Evolutionary conservation across 2,329 filamentous ascomycete species (phyloP), one percentile per base, ranked within the genome.

Genomic region (Stachybotrys chartarum): DNA sequence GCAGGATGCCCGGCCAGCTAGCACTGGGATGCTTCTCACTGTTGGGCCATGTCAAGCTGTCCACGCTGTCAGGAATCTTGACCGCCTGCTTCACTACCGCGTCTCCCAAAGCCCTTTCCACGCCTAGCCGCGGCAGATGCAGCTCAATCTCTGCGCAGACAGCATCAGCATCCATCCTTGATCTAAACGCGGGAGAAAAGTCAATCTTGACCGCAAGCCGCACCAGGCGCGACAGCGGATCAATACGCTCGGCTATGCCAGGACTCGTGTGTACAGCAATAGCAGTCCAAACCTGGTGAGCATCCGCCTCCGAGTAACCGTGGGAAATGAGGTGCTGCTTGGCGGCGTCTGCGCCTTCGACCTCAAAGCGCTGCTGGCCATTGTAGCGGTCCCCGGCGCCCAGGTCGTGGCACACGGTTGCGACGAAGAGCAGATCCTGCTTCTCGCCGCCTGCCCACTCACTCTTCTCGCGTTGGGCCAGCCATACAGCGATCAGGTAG

Each of bases 161-260:
- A 11, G 51, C 57, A 18, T 24, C 30, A 2, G 52, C 53, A 12
- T 50, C 58, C 14, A 56, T 10, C 16, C 54, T n/a, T 3, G 39
- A n/a, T 42, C 52, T n/a, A 17, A 39, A 24, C 3, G 35, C 47
- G 2, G 31, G 35, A 10, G 64, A 61, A 55, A 73, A 73, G 55
- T 73, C 71, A 7, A 60, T 59, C 52, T 62, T 59, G 42, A 72
- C 69, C 16, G 59, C 69, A 6, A 68, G 57, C 11, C 70, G 56
- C 14, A 73, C 55, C 11, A 68, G 60, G 7, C 68, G 60, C 3
- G 68, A 62, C 7, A 70, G 60, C 11, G 70, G 63, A 54, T 67
- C 65, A 35, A 72, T 65, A 7, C 69, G 65, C 59, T 73, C 70
- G 2, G 70, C 70, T 35, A 73, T 69, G 1, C 70, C 70, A 0